Evolutionary conservation across 1,139 yeast genomes (phyloP).

Genomic region (Kodamaea sp.): DNA sequence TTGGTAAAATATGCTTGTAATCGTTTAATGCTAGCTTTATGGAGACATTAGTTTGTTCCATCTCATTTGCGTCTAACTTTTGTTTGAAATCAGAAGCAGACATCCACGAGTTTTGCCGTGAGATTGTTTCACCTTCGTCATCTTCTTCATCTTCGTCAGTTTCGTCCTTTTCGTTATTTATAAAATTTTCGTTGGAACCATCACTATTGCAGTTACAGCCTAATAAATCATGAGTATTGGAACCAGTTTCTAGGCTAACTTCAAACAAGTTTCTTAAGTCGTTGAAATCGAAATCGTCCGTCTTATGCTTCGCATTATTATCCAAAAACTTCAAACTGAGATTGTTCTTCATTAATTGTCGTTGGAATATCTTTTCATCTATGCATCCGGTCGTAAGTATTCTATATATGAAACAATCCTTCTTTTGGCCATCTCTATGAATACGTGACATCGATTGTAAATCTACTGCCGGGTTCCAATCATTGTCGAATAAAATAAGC

Average conservation of each 20-base stretch:
- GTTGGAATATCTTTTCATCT: conserved; percentile 90
- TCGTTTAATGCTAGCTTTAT: conserved; percentile 58
- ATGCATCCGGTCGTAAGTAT: conserved; percentile 84
- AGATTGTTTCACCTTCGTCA: conserved; percentile 8
- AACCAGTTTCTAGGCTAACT: conserved; percentile 45
- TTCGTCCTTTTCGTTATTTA: neutral
- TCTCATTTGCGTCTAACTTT: conserved; percentile 24
- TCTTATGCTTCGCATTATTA: conserved; percentile 29
- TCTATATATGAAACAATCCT: conserved; percentile 78
- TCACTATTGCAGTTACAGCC: conserved; percentile 66
- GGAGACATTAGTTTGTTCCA: conserved; percentile 27
- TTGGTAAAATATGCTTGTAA: conserved; percentile 60
- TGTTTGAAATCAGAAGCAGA: conserved; percentile 50
- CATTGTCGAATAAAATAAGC: conserved; percentile 78
- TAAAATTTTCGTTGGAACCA: conserved; percentile 22
- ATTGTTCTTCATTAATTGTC: conserved; percentile 85
- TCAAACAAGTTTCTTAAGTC: conserved; percentile 78
- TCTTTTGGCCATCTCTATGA: conserved; percentile 87
- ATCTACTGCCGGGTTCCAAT: conserved; percentile 94
- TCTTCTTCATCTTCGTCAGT: conserved; percentile 18
- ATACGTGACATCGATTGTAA: conserved; percentile 95
- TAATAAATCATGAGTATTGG: conserved; percentile 82
- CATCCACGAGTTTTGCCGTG: conserved; percentile 35
- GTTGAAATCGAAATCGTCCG: conserved; percentile 51
- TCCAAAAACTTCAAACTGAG: conserved; percentile 78